Evolutionary conservation across 768 basidiomycete genomes (phyloP), one percentile per base, ranked within the genome.

Genomic region (Cystoderma amianthinum): DNA sequence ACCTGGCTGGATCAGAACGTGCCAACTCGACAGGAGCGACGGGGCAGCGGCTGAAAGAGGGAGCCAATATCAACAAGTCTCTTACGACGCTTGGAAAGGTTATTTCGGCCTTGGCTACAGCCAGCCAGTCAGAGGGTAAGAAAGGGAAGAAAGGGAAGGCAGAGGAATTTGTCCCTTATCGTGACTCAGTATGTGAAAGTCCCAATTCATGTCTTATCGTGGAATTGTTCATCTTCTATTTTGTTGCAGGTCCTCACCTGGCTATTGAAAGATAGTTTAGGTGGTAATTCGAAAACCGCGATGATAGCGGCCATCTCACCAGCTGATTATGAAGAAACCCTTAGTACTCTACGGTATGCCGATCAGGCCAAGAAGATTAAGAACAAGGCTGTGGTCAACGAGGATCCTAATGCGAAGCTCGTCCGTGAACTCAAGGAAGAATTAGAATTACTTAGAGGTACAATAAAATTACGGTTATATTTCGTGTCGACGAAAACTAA

Each of bases 311-410:
- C 96, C 28, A 98, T 99, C 47, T 82, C 92, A 34, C 94, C 93
- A n/a, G 94, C 93, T 35, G 93, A 97, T 65, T 97, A 97, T 56
- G 95, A 98, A 50, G 95, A 98, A 62, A 97, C 95, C 12, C 69
- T 98, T 46, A 91, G 91, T 63, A 98, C 95, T 2, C 69, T 99
- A 44, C 86, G 96, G 4, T 98, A 99, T 63, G 96, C 96, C 51
- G 93, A 96, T 72, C 91, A 91, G 60, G 94, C 95, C 23, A 99
- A 99, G 84, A 95, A 95, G 82, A 99, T 99, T 67, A 97, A 94
- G 82, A 99, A 97, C 65, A 95, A 97, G 69, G 95, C 96, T 12
- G 81, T 98, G 44, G 89, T 99, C 49, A 99, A 99, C 65, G 96
- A 99, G 68, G 96, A 99, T 75, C 96, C 96, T 22, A 99, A 97